phyloP scores from a whole-genome alignment of 805 yeast genomes.

The Yarrowia sp. region DNA sequence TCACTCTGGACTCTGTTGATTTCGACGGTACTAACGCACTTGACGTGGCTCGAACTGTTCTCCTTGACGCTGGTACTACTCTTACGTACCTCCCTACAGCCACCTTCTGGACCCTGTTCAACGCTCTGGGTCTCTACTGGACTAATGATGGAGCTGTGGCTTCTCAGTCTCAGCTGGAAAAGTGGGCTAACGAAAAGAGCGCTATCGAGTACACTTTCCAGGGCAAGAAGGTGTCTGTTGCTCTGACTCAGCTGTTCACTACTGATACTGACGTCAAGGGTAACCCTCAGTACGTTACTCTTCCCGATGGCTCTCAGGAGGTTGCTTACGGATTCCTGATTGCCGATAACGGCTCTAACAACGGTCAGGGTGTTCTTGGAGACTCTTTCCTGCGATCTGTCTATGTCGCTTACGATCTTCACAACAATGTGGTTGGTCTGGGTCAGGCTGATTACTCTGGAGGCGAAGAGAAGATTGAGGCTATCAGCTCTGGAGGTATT shows the following conservation, averaged over 20 bases:
- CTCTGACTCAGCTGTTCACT: background rate
- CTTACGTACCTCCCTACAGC: background rate
- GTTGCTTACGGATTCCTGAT: background rate
- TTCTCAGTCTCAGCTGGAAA: background rate
- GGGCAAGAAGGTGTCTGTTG: background rate
- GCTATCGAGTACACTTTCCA: slow-evolving; percentile 3
- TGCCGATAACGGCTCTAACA: background rate
- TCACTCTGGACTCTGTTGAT: slow-evolving; percentile 28
- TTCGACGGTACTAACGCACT: slow-evolving; percentile 34
- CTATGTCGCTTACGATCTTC: slow-evolving; percentile 63
- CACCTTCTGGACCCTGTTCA: background rate
- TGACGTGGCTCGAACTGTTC: slow-evolving; percentile 54
- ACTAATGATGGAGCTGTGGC: background rate
- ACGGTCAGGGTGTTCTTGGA: slow-evolving; percentile 40
- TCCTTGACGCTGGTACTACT: slow-evolving; percentile 39
- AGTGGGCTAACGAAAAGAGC: background rate
- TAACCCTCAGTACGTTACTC: slow-evolving; percentile 28
- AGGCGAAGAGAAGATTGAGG: slow-evolving; percentile 27
- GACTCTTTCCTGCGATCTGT: slow-evolving; percentile 59
- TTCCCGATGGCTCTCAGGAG: background rate
- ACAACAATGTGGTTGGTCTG: slow-evolving; percentile 50
- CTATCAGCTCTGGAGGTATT: slow-evolving; percentile 31
- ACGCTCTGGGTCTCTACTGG: slow-evolving; percentile 21
- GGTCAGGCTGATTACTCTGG: slow-evolving; percentile 44
- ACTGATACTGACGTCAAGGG: background rate